Evolutionary conservation across 257 asterid species (phyloP).

Genomic region (Nicotiana knightiana): DNA sequence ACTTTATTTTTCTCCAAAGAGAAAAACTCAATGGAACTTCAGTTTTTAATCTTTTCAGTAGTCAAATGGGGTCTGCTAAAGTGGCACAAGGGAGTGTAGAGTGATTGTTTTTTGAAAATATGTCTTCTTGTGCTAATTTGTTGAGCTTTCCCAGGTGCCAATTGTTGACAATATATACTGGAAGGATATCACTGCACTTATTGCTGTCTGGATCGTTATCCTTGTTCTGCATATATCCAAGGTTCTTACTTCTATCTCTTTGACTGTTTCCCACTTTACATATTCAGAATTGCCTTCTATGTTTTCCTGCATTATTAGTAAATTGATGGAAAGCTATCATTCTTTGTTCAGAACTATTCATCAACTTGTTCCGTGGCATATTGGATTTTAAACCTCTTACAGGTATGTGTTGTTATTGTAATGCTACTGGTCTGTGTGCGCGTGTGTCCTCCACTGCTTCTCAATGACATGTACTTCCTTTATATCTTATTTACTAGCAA

Average conservation of each 20-base stretch:
- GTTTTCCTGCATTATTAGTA: not conserved
- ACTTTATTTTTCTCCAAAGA: not conserved
- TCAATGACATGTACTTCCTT: too few species aligned
- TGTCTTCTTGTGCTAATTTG: not conserved
- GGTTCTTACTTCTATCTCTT: slow-evolving; percentile 13
- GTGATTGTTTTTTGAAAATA: not conserved
- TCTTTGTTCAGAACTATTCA: slow-evolving; percentile 32
- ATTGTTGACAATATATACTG: slow-evolving; percentile 31
- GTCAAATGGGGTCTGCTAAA: too few species aligned
- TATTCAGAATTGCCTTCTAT: not conserved
- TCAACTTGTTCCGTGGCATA: slow-evolving; percentile 35
- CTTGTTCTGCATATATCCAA: slow-evolving; percentile 39
- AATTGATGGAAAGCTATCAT: not conserved
- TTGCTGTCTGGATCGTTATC: slow-evolving; percentile 41
- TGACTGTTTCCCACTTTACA: not conserved
- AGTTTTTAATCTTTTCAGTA: not conserved
- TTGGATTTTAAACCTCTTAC: slow-evolving; percentile 40
- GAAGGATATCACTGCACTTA: slow-evolving; percentile 37
- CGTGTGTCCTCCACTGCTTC: too few species aligned
- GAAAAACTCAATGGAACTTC: not conserved
- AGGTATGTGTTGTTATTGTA: slow-evolving; percentile 23
- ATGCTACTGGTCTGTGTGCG: not conserved
- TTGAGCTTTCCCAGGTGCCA: slow-evolving; percentile 23
- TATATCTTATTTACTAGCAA: not conserved
- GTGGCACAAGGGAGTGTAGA: too few species aligned